phyloP scores from a whole-genome alignment of 106 monocot species.

The Platanthera zijinensis region DNA sequence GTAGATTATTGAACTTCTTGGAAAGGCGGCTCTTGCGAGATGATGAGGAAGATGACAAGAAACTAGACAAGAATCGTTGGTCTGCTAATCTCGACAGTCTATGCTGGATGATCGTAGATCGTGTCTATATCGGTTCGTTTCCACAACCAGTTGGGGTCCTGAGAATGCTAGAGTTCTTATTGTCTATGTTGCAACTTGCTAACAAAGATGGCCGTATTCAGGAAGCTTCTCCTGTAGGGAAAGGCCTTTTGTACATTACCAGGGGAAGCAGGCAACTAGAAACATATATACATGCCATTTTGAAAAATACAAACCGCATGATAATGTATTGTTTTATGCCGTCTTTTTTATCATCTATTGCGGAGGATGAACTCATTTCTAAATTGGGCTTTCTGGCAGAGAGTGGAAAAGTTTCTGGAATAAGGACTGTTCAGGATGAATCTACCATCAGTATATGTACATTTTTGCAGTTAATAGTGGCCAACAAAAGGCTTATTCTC shows the following conservation, averaged over 20 bases:
- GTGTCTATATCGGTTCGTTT: slow-evolving; percentile 93
- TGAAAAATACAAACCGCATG: slow-evolving; percentile 94
- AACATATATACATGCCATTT: slow-evolving; percentile 72
- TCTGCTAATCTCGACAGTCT: slow-evolving; percentile 80
- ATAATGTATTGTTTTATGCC: slow-evolving; percentile 97
- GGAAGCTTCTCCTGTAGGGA: slow-evolving; percentile 69
- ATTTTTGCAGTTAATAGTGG: slow-evolving; percentile 72
- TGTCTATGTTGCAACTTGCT: slow-evolving; percentile 96
- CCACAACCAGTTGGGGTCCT: slow-evolving; percentile 72
- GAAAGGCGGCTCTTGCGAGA: slow-evolving; percentile 84
- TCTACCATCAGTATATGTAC: slow-evolving; percentile 63
- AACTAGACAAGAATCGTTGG: slow-evolving; percentile 91
- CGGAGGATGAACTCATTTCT: slow-evolving; percentile 52
- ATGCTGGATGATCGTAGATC: slow-evolving; percentile 86
- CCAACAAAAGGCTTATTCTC: slow-evolving; percentile 76
- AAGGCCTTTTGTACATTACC: slow-evolving; percentile 78
- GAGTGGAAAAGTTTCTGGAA: slow-evolving; percentile 12
- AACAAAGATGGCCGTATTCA: slow-evolving; percentile 92
- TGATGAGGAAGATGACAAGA: slow-evolving; percentile 90
- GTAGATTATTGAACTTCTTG: slow-evolving; percentile 91
- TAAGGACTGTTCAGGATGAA: slow-evolving; percentile 30
- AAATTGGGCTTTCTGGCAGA: slow-evolving; percentile 61
- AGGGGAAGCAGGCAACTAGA: slow-evolving; percentile 79
- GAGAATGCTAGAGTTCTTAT: slow-evolving; percentile 76
- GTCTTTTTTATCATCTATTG: slow-evolving; percentile 55